Evolutionary conservation across 2,329 filamentous ascomycete genomes (phyloP).

Genomic region (Neurospora sp.): DNA sequence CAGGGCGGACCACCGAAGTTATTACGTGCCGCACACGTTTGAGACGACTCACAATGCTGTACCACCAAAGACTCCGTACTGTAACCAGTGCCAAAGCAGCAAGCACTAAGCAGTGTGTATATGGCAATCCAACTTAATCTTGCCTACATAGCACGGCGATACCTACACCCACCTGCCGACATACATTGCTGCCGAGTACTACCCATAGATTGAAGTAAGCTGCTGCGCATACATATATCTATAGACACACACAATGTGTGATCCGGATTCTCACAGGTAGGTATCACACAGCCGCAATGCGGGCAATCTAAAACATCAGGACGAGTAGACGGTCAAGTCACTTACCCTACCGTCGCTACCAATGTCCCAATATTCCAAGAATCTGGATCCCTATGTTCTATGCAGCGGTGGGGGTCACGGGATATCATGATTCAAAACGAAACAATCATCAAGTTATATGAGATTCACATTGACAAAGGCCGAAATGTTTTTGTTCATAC

Average conservation of each 20-base stretch:
- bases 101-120: neutral
- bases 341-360: neutral
- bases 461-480: neutral
- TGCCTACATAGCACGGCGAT: neutral
- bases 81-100: neutral
- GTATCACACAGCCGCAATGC: neutral
- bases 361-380: neutral
- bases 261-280: neutral
- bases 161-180: neutral
- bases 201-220: neutral
- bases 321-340: neutral
- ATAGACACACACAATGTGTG: neutral
- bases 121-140: neutral
- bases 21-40: neutral
- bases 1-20: neutral
- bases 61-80: neutral
- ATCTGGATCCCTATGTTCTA: neutral
- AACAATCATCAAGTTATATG: neutral
- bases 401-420: neutral
- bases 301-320: neutral
- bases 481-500: neutral
- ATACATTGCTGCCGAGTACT: neutral
- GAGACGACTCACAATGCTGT: neutral
- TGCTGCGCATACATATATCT: neutral
- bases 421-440: neutral